These are phyloP conservation scores for Penicilliopsis zonata DNA, from an alignment of 495 filamentous ascomycete genomes.

Conservation along the genomic window DNA sequence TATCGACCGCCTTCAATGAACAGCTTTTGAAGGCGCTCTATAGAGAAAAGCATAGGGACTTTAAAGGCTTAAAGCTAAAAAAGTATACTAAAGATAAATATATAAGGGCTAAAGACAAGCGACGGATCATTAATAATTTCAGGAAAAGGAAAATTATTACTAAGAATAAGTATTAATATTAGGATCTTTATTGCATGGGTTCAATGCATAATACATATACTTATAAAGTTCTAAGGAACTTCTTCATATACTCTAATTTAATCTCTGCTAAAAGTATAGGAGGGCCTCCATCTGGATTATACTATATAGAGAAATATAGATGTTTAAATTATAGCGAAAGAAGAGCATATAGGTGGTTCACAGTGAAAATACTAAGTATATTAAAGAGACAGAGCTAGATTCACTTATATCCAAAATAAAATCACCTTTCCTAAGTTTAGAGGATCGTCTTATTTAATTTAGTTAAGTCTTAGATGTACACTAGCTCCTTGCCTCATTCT, in stretches of 20 bases:
- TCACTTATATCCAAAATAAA: constrained; percentile 11
- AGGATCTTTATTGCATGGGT: too few species aligned
- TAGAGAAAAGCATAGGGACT: constrained; percentile 8
- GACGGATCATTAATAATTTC: constrained; percentile 16
- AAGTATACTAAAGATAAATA: constrained; percentile 12
- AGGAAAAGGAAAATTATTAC: constrained; percentile 14
- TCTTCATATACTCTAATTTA: constrained; percentile 8
- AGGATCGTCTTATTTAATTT: constrained; percentile 12
- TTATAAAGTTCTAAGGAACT: constrained; percentile 9
- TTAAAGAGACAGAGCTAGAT: constrained; percentile 13
- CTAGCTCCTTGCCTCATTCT: constrained; percentile 9
- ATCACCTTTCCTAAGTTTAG: constrained; percentile 11
- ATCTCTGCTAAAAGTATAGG: constrained; percentile 12
- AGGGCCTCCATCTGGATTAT: constrained; percentile 10
- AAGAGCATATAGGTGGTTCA: constrained; percentile 10
- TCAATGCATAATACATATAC: too few species aligned
- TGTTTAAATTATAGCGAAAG: constrained; percentile 11
- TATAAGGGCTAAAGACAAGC: constrained; percentile 14
- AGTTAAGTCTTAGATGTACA: constrained; percentile 14
- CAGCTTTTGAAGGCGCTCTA: constrained; percentile 12
- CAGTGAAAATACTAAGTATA: constrained; percentile 10
- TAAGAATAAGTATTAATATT: constrained; percentile 7
- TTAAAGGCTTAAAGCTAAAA: constrained; percentile 11
- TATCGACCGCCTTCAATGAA: constrained; percentile 8
- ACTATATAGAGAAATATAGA: constrained; percentile 10